Percentiles rank a stretch among this genome's conserved stretches.
Conservation (phyloP, 2,329 filamentous ascomycete genomes). For the Xylaria digitata region DNA sequence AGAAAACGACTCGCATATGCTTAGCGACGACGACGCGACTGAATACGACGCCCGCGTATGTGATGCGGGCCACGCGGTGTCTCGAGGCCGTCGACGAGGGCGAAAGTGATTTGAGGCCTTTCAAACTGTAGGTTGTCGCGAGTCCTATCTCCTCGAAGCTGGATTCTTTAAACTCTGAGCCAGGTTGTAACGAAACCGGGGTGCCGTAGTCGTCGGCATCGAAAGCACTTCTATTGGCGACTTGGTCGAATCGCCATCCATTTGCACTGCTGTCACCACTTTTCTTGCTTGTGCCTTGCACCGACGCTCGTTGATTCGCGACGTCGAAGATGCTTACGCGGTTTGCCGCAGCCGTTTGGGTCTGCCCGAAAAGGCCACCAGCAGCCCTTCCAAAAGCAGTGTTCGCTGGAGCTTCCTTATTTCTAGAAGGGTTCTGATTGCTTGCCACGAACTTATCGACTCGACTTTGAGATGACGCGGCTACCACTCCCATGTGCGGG, state of each 20-base stretch:
- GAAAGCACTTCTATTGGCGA: background rate
- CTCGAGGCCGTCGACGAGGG: slow-evolving; percentile 64
- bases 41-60: slow-evolving; percentile 63
- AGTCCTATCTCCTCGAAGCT: slow-evolving; percentile 69
- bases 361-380: too few relatives aligned
- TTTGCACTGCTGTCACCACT: background rate
- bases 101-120: slow-evolving; percentile 65
- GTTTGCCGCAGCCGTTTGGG: too few relatives aligned
- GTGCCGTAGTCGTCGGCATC: slow-evolving; percentile 35
- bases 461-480: too few relatives aligned
- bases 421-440: too few relatives aligned
- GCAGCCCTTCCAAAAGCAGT: too few relatives aligned
- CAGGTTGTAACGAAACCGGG: slow-evolving; percentile 42
- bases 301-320: too few relatives aligned
- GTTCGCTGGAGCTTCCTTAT: too few relatives aligned
- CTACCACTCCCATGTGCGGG: too few relatives aligned
- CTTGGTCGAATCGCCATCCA: background rate
- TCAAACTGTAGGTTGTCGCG: slow-evolving; percentile 70
- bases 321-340: too few relatives aligned
- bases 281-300: background rate
- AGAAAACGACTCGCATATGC: slow-evolving; percentile 68
- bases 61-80: slow-evolving; percentile 69
- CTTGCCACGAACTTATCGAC: too few relatives aligned
- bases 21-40: slow-evolving; percentile 70
- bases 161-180: slow-evolving; percentile 63